Evolutionary conservation across 345 rosid genomes (phyloP), one percentile per base, ranked within the genome.

Genomic region (Rhodamnia rubescens): DNA sequence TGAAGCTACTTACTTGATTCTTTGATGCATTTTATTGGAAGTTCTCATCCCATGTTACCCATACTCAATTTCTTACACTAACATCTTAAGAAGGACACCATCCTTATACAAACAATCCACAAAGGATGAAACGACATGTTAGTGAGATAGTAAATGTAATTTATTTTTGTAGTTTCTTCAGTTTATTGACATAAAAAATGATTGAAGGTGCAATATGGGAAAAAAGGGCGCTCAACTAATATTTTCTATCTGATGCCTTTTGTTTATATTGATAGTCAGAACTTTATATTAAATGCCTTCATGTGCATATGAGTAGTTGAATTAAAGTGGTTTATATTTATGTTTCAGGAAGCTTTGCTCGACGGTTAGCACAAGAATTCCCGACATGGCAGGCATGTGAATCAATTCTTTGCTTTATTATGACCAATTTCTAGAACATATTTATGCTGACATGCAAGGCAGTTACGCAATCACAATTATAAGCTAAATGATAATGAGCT

Each of bases 321-420:
- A 15, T 56, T 24, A 82, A 42, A 61, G 14, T 64, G 44, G 14
- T 53, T 81, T 53, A 53, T 52, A 84, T 54, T 54, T 61, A n/a
- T 55, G 69, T 85, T 54, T 55, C 90, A 97, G 99, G 98, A 84
- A 92, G 94, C 86, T 97, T 97, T 92, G 95, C 98, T 83, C 91
- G 94, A 55, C 91, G 98, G 87, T 86, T 97, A 84, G 96, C 97
- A 24, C 91, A 92, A 85, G 98, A 92, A 89, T 97, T 94, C 88
- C 98, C 99, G 57, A 88, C 92, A 42, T 97, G 99, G 99, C 99
- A 97, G 99, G 99, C 94, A 82, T 83, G 14, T 22, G 16, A 53
- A 42, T 44, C 47, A 44, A 49, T 15, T 80, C 47, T 51, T 61
- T 7, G 5, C n/a, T 82, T 61, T 54, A 59, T 21, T 78, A 53